Conservation (phyloP, 2,329 filamentous ascomycete species). For the Aspergillus fructus region DNA sequence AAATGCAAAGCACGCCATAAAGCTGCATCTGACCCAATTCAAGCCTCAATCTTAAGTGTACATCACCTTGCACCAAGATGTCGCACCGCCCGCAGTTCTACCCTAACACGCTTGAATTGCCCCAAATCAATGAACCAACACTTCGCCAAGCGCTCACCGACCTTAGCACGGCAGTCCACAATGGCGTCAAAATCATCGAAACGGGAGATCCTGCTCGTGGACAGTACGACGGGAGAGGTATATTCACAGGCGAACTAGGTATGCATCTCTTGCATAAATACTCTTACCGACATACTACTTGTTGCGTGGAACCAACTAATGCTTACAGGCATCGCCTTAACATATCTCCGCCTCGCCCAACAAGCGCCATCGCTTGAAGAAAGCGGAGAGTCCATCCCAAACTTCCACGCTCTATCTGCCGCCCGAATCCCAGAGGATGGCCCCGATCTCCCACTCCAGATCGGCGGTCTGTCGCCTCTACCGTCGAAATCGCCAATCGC, state of each 20-base stretch:
- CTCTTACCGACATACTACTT: too few species aligned
- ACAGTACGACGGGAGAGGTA: slow-evolving; percentile 1
- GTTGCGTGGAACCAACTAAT: neutral
- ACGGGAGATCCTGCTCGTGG: neutral
- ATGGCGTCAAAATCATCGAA: slow-evolving; percentile 6
- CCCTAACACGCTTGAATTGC: neutral
- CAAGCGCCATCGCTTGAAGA: slow-evolving; percentile 30
- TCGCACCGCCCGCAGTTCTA: slow-evolving; percentile 1
- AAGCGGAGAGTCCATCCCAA: slow-evolving; percentile 12
- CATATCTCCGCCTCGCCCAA: slow-evolving; percentile 39
- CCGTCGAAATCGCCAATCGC: slow-evolving; percentile 31
- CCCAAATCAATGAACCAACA: neutral
- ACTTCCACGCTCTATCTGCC: slow-evolving; percentile 28
- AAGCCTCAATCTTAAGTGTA: neutral
- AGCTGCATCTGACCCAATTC: neutral
- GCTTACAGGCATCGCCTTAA: slow-evolving; percentile 33
- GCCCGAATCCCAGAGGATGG: slow-evolving; percentile 27
- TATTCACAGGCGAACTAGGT: slow-evolving; percentile 7
- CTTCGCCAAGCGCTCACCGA: neutral
- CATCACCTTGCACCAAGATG: neutral
- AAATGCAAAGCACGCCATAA: neutral
- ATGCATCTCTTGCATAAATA: neutral
- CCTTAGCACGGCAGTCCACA: neutral
- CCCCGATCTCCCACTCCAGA: slow-evolving; percentile 25
- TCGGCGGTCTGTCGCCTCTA: slow-evolving; percentile 35